Conservation (phyloP, 169 alveolate genomes). For the Plasmodium chabaudi region DNA sequence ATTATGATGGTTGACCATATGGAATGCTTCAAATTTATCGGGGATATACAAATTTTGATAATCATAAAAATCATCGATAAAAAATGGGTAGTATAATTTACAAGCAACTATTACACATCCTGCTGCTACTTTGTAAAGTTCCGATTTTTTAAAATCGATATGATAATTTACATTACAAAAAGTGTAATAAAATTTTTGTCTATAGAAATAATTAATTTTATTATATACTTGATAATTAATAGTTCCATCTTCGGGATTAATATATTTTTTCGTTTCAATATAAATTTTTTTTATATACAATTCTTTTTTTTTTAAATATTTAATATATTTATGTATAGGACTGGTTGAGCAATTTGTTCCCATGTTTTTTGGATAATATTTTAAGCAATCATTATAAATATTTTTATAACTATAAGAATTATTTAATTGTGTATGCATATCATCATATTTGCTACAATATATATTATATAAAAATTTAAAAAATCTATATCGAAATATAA, state of each 20-base stretch:
- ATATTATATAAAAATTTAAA: conserved; percentile 27
- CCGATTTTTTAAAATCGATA: background rate
- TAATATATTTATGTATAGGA: conserved; percentile 28
- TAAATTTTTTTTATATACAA: conserved; percentile 45
- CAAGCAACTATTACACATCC: conserved; percentile 62
- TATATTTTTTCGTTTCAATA: conserved; percentile 21
- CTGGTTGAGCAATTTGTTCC: background rate
- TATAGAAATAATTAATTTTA: conserved; percentile 63
- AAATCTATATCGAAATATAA: conserved; percentile 48
- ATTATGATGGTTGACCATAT: conserved; percentile 35
- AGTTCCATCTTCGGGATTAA: background rate
- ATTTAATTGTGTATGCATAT: conserved; percentile 52
- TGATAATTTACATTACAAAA: conserved; percentile 8
- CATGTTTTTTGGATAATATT: background rate
- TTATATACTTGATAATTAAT: conserved; percentile 41
- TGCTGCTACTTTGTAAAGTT: conserved; percentile 25
- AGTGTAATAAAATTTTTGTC: conserved; percentile 52
- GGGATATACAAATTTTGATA: conserved; percentile 22
- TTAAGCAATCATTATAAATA: conserved; percentile 15
- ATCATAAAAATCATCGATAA: conserved; percentile 22
- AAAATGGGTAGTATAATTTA: conserved; percentile 53
- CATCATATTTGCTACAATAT: conserved; percentile 44
- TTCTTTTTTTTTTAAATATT: conserved; percentile 46
- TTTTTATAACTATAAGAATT: conserved; percentile 31
- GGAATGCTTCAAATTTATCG: conserved; percentile 32